phyloP scores from a whole-genome alignment of 1,284 basidiomycete genomes.

The Austroboletus niveus region DNA sequence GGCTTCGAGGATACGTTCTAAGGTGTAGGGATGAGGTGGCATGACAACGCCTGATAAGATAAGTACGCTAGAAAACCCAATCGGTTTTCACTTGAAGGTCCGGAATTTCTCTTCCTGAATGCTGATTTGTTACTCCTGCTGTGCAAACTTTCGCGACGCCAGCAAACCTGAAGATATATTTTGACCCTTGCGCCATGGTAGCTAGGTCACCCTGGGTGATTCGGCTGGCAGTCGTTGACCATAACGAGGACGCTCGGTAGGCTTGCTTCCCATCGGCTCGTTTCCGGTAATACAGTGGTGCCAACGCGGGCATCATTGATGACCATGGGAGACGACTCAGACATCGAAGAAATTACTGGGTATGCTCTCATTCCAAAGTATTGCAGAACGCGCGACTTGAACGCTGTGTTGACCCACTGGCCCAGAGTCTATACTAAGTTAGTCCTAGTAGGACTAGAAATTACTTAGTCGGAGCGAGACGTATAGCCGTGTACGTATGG shows the following conservation, averaged over 20 bases:
- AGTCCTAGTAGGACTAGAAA: too few species aligned
- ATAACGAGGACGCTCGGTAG: background rate
- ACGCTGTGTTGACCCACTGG: too few species aligned
- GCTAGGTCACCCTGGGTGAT: background rate
- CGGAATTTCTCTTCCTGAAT: background rate
- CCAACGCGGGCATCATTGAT: too few species aligned
- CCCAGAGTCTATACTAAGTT: too few species aligned
- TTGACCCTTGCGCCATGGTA: background rate
- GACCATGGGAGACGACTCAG: too few species aligned
- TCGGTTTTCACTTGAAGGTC: too few species aligned
- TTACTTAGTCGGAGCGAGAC: too few species aligned
- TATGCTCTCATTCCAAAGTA: too few species aligned
- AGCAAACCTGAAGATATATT: background rate
- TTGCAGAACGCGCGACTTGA: too few species aligned
- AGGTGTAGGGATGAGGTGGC: background rate
- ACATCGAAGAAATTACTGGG: background rate
- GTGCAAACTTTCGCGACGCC: background rate
- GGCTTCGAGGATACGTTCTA: background rate
- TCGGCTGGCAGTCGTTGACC: conserved; percentile 4
- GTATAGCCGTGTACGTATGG: background rate
- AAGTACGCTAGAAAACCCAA: background rate
- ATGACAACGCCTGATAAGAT: background rate
- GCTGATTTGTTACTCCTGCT: too few species aligned
- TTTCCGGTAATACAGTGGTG: background rate
- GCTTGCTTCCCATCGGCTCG: conserved; percentile 11